Conservation (phyloP, 305 asterid genomes). For the Euphrasia arctica region DNA sequence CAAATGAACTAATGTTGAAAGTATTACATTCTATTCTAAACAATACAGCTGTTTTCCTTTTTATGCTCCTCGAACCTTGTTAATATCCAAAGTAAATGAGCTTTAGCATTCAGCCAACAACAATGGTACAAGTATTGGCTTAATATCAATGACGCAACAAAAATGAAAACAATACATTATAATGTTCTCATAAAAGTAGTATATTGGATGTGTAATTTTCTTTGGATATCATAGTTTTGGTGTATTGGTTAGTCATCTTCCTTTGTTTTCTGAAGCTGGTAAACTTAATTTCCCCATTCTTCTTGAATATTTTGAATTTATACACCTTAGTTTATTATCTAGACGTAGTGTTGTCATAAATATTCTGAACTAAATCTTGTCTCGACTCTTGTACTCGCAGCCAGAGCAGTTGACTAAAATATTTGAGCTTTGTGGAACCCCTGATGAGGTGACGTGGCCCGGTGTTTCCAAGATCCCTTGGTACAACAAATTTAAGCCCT, state of each 20-base stretch:
- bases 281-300: background rate
- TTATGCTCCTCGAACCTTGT: background rate
- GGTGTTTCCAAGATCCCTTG: conserved; percentile 94
- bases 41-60: background rate
- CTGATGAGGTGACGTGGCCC: conserved; percentile 95
- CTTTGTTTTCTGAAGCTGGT: background rate
- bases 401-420: conserved; percentile 92
- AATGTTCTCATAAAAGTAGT: too few relatives aligned
- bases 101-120: background rate
- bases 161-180: too few relatives aligned
- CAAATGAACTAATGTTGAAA: background rate
- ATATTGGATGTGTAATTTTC: background rate
- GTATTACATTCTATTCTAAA: background rate
- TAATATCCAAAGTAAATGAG: background rate
- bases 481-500: conserved; percentile 93
- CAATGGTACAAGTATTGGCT: background rate
- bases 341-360: background rate
- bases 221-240: background rate
- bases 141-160: background rate
- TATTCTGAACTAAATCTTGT: background rate
- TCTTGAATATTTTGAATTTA: background rate
- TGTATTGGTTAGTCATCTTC: background rate
- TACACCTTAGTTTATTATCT: conserved; percentile 10
- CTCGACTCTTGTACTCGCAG: conserved; percentile 40
- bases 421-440: conserved; percentile 96